Conservation (phyloP, 306 rosid genomes). For the Prunus salicina region DNA sequence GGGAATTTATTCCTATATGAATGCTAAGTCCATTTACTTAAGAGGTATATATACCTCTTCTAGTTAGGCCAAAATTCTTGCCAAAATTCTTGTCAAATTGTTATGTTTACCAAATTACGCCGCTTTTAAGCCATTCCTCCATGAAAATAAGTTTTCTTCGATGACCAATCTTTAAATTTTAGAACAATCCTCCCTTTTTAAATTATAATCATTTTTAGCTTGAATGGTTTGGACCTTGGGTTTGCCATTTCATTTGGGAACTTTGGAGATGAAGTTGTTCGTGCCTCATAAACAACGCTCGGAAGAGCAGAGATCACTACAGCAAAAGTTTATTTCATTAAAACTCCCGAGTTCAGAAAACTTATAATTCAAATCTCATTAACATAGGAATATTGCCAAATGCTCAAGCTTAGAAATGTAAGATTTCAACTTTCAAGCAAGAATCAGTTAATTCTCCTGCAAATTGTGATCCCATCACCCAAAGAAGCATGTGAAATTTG, state of each 20-base stretch:
- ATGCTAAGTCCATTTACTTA: not conserved
- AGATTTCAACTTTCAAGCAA: not conserved
- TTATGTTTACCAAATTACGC: too few relatives aligned
- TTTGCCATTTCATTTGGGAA: not conserved
- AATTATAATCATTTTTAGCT: not conserved
- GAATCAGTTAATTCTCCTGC: conserved; percentile 38
- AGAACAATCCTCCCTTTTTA: too few relatives aligned
- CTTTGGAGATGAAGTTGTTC: not conserved
- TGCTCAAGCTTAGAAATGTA: not conserved
- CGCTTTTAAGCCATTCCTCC: too few relatives aligned
- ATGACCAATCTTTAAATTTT: not conserved
- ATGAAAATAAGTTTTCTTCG: not conserved
- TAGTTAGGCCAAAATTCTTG: too few relatives aligned
- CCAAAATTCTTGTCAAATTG: too few relatives aligned
- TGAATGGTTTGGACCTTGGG: not conserved
- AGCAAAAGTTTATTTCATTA: not conserved
- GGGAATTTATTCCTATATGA: not conserved
- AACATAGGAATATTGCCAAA: not conserved
- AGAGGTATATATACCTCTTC: not conserved
- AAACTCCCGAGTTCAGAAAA: not conserved
- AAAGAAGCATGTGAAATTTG: conserved; percentile 36
- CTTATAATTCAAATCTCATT: too few relatives aligned
- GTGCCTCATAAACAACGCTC: not conserved
- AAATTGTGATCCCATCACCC: conserved; percentile 56
- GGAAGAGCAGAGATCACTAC: not conserved